Evolutionary conservation across 2,329 filamentous ascomycete genomes (phyloP).

Genomic region (Exophiala alcalophila): DNA sequence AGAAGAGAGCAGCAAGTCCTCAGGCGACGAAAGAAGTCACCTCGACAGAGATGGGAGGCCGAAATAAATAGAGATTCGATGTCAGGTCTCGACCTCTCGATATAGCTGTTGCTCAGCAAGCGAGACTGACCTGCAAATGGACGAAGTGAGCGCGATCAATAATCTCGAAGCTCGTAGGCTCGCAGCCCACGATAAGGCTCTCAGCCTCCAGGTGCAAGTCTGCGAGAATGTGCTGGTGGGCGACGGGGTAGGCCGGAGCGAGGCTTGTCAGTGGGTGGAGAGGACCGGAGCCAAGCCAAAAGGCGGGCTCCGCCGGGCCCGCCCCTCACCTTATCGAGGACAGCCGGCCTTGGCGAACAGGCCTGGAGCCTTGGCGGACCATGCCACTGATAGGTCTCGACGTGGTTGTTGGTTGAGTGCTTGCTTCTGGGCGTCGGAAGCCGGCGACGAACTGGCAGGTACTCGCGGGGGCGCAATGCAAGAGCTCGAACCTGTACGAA

Average conservation of each 20-base stretch:
- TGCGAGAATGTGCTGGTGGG: slow-evolving; percentile 2
- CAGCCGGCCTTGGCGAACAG: slow-evolving; percentile 6
- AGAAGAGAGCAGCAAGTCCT: neutral
- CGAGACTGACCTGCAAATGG: neutral
- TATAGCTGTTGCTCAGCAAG: neutral
- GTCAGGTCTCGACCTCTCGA: no score
- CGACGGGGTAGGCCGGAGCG: no score
- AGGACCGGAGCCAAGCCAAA: slow-evolving; percentile 7
- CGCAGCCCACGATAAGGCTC: neutral
- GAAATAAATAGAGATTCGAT: no score
- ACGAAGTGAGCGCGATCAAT: neutral
- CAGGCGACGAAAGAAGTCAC: neutral
- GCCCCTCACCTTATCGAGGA: slow-evolving; percentile 6
- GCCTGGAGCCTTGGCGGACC: slow-evolving; percentile 8
- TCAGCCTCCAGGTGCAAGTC: neutral
- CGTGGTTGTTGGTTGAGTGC: slow-evolving; percentile 12
- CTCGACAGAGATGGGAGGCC: neutral
- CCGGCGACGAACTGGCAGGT: no score
- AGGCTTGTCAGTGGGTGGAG: slow-evolving; percentile 4
- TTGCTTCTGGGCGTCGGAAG: no score
- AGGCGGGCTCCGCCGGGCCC: slow-evolving; percentile 17
- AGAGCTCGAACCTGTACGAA: no score
- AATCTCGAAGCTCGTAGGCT: neutral
- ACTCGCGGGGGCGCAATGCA: no score
- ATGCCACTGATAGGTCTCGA: slow-evolving; percentile 6